A percentile compares a stretch with the other conserved stretches of the same genome.
These are phyloP conservation scores for Ambispora gerdemannii DNA, from an alignment of 192 early-diverging fungal genomes.

Conservation along the genomic window DNA sequence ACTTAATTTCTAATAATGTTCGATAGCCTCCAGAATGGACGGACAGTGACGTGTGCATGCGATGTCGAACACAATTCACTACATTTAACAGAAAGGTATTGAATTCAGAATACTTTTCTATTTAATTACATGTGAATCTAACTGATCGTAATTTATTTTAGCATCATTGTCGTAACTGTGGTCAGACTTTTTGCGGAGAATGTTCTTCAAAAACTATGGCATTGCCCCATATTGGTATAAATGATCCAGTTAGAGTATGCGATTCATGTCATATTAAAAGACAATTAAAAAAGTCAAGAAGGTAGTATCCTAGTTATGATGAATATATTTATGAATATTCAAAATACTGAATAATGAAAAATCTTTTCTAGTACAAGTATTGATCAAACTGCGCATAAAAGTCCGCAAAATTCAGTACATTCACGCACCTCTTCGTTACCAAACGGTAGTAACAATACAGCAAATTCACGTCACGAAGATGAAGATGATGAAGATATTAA, in stretches of 20 bases:
- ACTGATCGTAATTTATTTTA: conserved; percentile 18
- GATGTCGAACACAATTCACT: conserved; percentile 91
- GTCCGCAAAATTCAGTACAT: background rate
- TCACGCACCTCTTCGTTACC: conserved; percentile 27
- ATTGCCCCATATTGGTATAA: conserved; percentile 83
- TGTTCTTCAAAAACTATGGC: conserved; percentile 88
- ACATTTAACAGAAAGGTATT: conserved; percentile 86
- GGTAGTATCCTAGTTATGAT: background rate
- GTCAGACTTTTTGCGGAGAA: conserved; percentile 85
- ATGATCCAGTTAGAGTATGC: conserved; percentile 90
- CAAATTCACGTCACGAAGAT: conserved; percentile 37
- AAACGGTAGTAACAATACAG: background rate
- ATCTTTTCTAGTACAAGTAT: conserved; percentile 38
- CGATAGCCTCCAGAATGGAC: conserved; percentile 92
- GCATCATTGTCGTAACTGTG: conserved; percentile 98
- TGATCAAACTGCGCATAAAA: conserved; percentile 24
- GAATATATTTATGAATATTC: background rate
- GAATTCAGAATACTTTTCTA: background rate
- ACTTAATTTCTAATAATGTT: conserved; percentile 15
- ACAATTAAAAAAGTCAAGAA: conserved; percentile 39
- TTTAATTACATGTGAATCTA: background rate
- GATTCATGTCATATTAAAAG: conserved; percentile 83
- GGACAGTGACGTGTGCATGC: conserved; percentile 89
- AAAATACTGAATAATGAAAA: conserved; percentile 31
- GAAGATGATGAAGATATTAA: conserved; percentile 92